Evolutionary conservation across 805 yeast species (phyloP).

Genomic region (Saccharomycopsis synnaedendra): DNA sequence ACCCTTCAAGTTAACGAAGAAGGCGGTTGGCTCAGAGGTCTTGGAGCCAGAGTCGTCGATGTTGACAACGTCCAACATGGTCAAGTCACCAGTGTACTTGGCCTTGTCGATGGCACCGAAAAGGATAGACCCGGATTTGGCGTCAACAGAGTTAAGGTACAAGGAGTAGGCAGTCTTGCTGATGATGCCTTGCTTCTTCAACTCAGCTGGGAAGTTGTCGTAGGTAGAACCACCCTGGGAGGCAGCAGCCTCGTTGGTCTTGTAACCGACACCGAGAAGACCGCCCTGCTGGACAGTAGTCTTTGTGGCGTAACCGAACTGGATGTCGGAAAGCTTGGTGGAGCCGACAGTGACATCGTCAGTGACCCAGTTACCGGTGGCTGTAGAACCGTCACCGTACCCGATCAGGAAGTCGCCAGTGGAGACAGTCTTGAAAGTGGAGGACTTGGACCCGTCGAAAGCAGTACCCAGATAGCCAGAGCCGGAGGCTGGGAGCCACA

Average conservation of each 20-base stretch:
- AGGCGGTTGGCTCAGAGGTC: conserved; percentile 38
- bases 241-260: conserved; percentile 55
- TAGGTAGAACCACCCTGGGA: conserved; percentile 26
- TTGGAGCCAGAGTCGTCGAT: conserved; percentile 20
- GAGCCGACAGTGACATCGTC: conserved; percentile 17
- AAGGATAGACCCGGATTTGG: conserved; percentile 40
- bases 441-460: conserved; percentile 24
- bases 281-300: conserved; percentile 27
- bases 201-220: conserved; percentile 52
- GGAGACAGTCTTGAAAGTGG: conserved; percentile 23
- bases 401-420: conserved; percentile 26
- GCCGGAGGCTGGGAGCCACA: conserved; percentile 31
- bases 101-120: conserved; percentile 67
- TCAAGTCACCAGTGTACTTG: conserved; percentile 43
- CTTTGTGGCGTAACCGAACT: conserved; percentile 15
- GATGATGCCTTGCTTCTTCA: conserved; percentile 49
- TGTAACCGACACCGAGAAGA: conserved; percentile 63
- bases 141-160: conserved; percentile 35
- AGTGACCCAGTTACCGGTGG: conserved; percentile 34
- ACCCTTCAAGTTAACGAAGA: conserved; percentile 25
- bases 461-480: conserved; percentile 22
- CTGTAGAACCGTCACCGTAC: conserved; percentile 41
- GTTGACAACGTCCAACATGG: conserved; percentile 41
- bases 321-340: conserved; percentile 6
- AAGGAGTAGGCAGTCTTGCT: conserved; percentile 49